A percentile compares a stretch with the other conserved stretches of the same genome.
Conservation (phyloP, 805 yeast species). For the Zygotorulaspora florentina region DNA sequence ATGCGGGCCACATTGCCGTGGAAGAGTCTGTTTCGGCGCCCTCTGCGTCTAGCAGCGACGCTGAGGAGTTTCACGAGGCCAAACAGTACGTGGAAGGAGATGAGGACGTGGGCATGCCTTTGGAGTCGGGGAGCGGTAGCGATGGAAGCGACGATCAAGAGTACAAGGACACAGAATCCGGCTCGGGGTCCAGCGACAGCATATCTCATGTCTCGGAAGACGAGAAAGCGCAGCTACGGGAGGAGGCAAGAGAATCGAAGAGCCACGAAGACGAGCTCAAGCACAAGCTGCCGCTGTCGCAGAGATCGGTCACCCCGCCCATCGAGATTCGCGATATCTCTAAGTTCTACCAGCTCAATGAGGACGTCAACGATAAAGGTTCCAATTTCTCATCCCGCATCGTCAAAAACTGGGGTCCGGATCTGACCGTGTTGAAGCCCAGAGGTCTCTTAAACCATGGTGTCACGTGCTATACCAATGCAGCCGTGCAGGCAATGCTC, state of each 20-base stretch:
- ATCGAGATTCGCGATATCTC: slow-evolving; percentile 48
- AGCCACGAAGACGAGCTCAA: slow-evolving; percentile 34
- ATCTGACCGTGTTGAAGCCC: slow-evolving; percentile 44
- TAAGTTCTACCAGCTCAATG: slow-evolving; percentile 57
- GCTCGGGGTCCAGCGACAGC: slow-evolving; percentile 12
- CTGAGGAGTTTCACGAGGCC: slow-evolving; percentile 25
- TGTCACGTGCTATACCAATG: slow-evolving; percentile 94
- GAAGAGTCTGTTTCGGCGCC: not conserved
- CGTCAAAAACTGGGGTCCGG: slow-evolving; percentile 65
- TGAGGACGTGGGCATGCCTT: slow-evolving; percentile 29
- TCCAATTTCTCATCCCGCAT: slow-evolving; percentile 56
- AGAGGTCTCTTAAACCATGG: slow-evolving; percentile 83
- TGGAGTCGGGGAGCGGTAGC: slow-evolving; percentile 28
- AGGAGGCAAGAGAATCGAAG: slow-evolving; percentile 25
- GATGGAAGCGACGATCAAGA: slow-evolving; percentile 34
- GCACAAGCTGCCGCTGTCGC: slow-evolving; percentile 21
- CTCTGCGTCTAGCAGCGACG: slow-evolving; percentile 2
- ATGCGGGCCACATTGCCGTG: too few species aligned
- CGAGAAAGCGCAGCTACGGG: slow-evolving; percentile 27
- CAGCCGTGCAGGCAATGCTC: slow-evolving; percentile 85
- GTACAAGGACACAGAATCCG: slow-evolving; percentile 21
- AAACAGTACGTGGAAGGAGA: slow-evolving; percentile 25
- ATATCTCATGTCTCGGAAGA: slow-evolving; percentile 28
- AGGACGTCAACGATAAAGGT: slow-evolving; percentile 56
- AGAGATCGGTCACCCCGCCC: slow-evolving; percentile 13